phyloP scores from a whole-genome alignment of 176 grass and related monocot genomes.

The Rhynchospora tenuis region DNA sequence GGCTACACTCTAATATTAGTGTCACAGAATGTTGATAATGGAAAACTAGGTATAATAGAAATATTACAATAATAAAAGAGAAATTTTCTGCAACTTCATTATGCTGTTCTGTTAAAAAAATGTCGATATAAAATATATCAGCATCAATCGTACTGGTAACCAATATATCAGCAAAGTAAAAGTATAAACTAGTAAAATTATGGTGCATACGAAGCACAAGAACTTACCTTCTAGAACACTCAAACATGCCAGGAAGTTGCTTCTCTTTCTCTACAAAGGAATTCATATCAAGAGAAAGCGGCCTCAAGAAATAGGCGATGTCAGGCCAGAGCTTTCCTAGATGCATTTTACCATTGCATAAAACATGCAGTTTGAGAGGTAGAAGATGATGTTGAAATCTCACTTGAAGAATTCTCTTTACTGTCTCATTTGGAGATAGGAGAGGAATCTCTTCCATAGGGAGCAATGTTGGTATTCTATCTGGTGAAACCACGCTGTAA shows the following conservation, averaged over 20 bases:
- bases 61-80: background rate
- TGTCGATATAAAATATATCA: constrained; percentile 1
- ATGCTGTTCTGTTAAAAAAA: background rate
- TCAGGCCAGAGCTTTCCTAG: constrained; percentile 70
- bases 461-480: constrained; percentile 37
- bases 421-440: constrained; percentile 55
- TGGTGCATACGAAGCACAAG: background rate
- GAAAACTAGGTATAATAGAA: background rate
- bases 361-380: constrained; percentile 64
- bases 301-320: constrained; percentile 75
- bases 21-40: background rate
- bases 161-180: background rate
- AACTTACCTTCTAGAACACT: constrained; percentile 80
- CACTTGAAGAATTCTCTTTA: constrained; percentile 63
- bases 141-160: background rate
- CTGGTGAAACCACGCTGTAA: constrained; percentile 16
- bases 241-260: constrained; percentile 76
- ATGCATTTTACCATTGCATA: constrained; percentile 75
- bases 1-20: background rate
- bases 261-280: constrained; percentile 62
- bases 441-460: constrained; percentile 53
- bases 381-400: constrained; percentile 83
- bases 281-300: constrained; percentile 58
- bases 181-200: background rate
- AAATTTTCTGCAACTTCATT: background rate